Base-by-base conservation (phyloP, 495 filamentous ascomycete genomes). In the Niebla homalea region DNA sequence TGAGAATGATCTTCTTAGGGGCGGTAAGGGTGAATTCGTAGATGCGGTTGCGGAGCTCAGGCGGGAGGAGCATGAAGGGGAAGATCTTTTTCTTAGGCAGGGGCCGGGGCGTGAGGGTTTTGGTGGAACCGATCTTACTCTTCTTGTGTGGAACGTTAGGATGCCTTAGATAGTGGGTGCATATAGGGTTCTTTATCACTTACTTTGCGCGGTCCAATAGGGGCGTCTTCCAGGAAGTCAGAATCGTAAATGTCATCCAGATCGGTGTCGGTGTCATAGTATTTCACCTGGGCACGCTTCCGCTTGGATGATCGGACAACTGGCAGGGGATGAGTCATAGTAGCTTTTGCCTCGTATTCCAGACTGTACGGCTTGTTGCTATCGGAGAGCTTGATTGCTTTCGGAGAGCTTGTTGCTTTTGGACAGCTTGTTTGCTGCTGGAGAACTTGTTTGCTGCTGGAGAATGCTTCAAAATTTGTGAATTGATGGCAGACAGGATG, bases 261-360 rank as follows among this genome's bases (percentile, higher is more conserved):
- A 1, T 46, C 42, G 19, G 43, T 37, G 50, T 39, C 37, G 18
- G 19, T 39, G 3, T 46, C 42, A n/a, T 5, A 39, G 43, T 52
- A 52, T 8, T 43, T 23, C 22, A 47, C 19, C 2, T 46, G 36
- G 23, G 43, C 44, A 36, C 50, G 43, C 19, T 48, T 52, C 8
- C 50, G 50, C 50, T 52, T 52, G 46, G 50, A 41, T 3, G 39
- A 16, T 7, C 39, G 39, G 12, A 41, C 21, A 15, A 10, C 15
- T 7, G 39, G 21, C n/a, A 0, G 8, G 10, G 4, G 39, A 19
- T 18, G 5, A 22, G 5, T 6, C 39, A 41, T 41, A 7, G 39
- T 32, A 32, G 10, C 29, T 2, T 11, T 41, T 2, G 2, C 11
- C 1, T 41, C 11, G 21, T 19, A 16, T 10, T 15, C 7, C 10